These are phyloP conservation scores for Debaryomyces nepalensis DNA, from an alignment of 1,139 yeast species.

Conservation along the genomic window DNA sequence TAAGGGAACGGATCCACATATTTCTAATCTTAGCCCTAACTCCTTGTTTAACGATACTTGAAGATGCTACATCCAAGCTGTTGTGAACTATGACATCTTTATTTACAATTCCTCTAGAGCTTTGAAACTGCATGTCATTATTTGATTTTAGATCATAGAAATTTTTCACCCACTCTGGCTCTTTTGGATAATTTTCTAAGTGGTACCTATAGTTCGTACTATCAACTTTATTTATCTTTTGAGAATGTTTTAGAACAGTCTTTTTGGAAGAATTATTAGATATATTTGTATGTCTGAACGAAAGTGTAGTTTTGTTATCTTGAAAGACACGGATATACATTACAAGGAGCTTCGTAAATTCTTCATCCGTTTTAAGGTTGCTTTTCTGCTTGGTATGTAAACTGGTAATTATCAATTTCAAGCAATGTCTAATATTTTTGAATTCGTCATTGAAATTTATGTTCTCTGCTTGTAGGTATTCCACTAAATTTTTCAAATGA, in stretches of 20 bases:
- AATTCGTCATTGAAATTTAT: neutral
- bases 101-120: slow-evolving; percentile 1
- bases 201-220: slow-evolving; percentile 14
- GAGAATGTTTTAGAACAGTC: slow-evolving; percentile 13
- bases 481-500: neutral
- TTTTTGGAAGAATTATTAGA: slow-evolving; percentile 8
- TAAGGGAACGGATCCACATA: neutral
- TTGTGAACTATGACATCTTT: neutral
- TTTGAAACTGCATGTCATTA: neutral
- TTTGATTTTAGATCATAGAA: slow-evolving; percentile 11
- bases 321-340: slow-evolving; percentile 7
- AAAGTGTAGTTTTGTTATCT: slow-evolving; percentile 4
- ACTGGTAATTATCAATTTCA: slow-evolving; percentile 4
- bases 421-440: slow-evolving; percentile 4
- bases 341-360: slow-evolving; percentile 6
- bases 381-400: neutral
- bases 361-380: neutral
- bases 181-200: slow-evolving; percentile 11
- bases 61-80: neutral
- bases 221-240: slow-evolving; percentile 6
- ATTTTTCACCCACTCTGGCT: slow-evolving; percentile 16
- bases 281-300: neutral
- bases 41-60: neutral
- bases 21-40: slow-evolving; percentile 2
- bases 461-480: neutral